A percentile compares a stretch with the other conserved stretches of the same genome.
Evolutionary conservation across 1,284 basidiomycete genomes (phyloP).

Genomic region (Ustilago curta): DNA sequence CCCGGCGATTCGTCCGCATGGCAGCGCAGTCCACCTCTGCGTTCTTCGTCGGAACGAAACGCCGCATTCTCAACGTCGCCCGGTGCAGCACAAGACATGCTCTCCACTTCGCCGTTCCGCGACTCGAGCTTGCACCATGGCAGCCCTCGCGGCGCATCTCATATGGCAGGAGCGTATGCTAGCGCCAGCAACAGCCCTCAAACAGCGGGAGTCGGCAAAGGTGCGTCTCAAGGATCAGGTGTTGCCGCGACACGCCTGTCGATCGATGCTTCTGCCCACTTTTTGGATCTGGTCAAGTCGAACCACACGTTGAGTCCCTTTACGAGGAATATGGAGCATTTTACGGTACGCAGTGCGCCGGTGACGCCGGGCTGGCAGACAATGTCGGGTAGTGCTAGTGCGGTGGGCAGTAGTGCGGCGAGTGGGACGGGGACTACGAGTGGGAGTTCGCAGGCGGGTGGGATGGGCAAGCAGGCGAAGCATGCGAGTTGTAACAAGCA

Average conservation of each 20-base stretch:
- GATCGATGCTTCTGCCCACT: constrained; percentile 57
- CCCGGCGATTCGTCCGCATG: constrained; percentile 24
- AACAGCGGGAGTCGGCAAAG: constrained; percentile 9
- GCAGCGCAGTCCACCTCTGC: constrained; percentile 34
- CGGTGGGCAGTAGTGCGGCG: constrained; percentile 43
- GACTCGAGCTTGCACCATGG: constrained; percentile 39
- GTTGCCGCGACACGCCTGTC: constrained; percentile 30
- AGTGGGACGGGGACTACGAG: constrained; percentile 46
- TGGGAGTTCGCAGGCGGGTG: constrained; percentile 38
- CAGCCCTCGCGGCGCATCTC: constrained; percentile 23
- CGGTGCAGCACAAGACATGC: constrained; percentile 31
- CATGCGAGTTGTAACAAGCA: not conserved
- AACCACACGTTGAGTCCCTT: constrained; percentile 66
- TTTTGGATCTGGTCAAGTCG: constrained; percentile 61
- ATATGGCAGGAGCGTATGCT: constrained; percentile 17
- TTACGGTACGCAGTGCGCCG: constrained; percentile 62
- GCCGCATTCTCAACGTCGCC: constrained; percentile 33
- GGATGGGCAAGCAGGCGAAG: constrained; percentile 12
- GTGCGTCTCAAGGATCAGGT: constrained; percentile 16
- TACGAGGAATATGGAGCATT: constrained; percentile 61
- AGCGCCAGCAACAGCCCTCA: constrained; percentile 44
- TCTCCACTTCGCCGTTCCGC: constrained; percentile 45
- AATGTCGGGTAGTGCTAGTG: constrained; percentile 30
- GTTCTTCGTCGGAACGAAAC: constrained; percentile 16
- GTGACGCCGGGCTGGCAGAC: constrained; percentile 55